Conservation (phyloP, 2,329 filamentous ascomycete genomes). For the Talaromyces sp. region DNA sequence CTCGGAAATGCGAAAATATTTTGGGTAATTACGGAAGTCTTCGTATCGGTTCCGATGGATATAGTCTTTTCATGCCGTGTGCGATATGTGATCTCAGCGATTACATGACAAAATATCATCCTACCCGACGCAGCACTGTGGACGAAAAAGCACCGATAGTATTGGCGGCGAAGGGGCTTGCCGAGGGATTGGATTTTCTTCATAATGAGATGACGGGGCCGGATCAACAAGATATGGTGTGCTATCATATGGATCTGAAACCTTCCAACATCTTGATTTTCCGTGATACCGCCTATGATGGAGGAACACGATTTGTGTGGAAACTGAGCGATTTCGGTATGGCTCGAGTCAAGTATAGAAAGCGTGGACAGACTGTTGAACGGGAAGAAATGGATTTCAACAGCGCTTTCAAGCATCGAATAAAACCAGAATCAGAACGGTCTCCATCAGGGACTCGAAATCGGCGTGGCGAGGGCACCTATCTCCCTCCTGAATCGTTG, state of each 20-base stretch:
- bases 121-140: constrained; percentile 17
- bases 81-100: constrained; percentile 37
- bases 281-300: constrained; percentile 14
- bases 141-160: constrained; percentile 29
- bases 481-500: constrained; percentile 36
- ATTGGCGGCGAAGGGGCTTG: constrained; percentile 30
- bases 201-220: constrained; percentile 34
- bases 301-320: constrained; percentile 30
- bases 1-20: constrained; percentile 33
- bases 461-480: constrained; percentile 34
- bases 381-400: constrained; percentile 27
- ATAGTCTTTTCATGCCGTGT: constrained; percentile 43
- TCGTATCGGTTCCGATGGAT: constrained; percentile 29
- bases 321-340: constrained; percentile 46
- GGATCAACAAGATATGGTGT: constrained; percentile 31
- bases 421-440: constrained; percentile 17
- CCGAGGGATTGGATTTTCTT: constrained; percentile 37
- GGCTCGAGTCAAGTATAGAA: constrained; percentile 34
- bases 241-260: constrained; percentile 45
- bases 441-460: constrained; percentile 25
- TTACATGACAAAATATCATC: constrained; percentile 33
- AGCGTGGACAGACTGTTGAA: constrained; percentile 22
- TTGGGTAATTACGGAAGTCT: constrained; percentile 38
- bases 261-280: constrained; percentile 37
- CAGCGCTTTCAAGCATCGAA: constrained; percentile 26